Evolutionary conservation across 495 filamentous ascomycete species (phyloP).

Genomic region (Pyronema omphalodes): DNA sequence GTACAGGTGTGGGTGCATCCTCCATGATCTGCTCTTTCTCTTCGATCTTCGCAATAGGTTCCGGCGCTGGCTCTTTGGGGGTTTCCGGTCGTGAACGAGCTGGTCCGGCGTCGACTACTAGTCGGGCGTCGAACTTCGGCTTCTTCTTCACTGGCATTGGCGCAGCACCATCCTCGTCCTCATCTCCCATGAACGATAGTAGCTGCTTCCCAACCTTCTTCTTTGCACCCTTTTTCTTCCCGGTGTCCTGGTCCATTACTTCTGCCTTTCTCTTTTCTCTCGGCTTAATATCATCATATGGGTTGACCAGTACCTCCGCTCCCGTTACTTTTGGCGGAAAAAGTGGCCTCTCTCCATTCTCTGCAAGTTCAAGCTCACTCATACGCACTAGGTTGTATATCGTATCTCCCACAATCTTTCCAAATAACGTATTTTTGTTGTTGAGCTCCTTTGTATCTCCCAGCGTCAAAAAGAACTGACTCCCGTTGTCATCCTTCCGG

Average conservation of each 20-base stretch:
- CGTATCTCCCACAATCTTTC: conserved; percentile 77
- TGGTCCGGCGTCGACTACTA: conserved; percentile 44
- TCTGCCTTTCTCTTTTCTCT: conserved; percentile 31
- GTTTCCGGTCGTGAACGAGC: conserved; percentile 17
- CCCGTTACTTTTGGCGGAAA: conserved; percentile 69
- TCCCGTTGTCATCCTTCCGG: conserved; percentile 60
- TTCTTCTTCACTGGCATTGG: conserved; percentile 55
- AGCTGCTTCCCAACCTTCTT: conserved; percentile 60
- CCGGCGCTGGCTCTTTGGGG: conserved; percentile 4
- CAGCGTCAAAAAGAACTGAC: conserved; percentile 93
- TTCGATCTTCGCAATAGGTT: conserved; percentile 14
- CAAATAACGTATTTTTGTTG: conserved; percentile 84
- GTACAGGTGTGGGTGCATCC: too few relatives aligned
- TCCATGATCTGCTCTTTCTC: conserved; percentile 11
- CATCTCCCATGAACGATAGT: conserved; percentile 79
- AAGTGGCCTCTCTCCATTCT: conserved; percentile 57
- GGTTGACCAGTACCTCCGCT: conserved; percentile 72
- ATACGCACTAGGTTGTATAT: conserved; percentile 91
- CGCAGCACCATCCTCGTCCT: conserved; percentile 46
- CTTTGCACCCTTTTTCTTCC: conserved; percentile 40
- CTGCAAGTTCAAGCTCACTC: conserved; percentile 64
- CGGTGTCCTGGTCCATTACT: conserved; percentile 24
- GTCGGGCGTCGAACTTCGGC: conserved; percentile 73
- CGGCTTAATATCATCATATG: conserved; percentile 73
- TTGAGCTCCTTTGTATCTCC: conserved; percentile 65